phyloP scores from a whole-genome alignment of 352 stramenopile genomes.

The Globisporangium perplexum region DNA sequence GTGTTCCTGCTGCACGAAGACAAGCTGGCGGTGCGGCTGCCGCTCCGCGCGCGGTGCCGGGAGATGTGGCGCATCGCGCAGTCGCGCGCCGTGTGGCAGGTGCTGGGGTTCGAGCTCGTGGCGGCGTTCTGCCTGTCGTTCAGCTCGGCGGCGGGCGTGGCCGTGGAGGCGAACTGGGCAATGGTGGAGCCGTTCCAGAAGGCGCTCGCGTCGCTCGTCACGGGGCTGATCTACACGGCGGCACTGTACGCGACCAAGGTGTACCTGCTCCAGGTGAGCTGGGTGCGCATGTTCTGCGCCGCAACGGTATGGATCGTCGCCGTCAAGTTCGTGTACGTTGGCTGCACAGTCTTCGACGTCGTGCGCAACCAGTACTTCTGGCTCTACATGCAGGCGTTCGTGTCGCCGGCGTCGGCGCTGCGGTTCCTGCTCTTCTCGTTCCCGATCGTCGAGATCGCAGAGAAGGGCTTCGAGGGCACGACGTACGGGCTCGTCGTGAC shows the following conservation, averaged over 20 bases:
- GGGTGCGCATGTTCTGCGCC: constrained; percentile 42
- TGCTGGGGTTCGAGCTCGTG: constrained; percentile 63
- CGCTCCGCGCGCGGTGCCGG: constrained; percentile 20
- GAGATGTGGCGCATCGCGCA: constrained; percentile 63
- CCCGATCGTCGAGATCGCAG: constrained; percentile 43
- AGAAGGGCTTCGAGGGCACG: constrained; percentile 22
- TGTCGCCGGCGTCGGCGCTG: constrained; percentile 40
- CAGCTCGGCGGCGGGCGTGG: constrained; percentile 32
- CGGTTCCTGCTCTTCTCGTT: constrained; percentile 50
- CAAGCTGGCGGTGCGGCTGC: constrained; percentile 17
- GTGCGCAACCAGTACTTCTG: constrained; percentile 64
- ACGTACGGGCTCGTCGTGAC: constrained; percentile 38
- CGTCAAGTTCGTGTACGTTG: constrained; percentile 35
- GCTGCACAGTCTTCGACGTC: constrained; percentile 51
- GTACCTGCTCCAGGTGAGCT: constrained; percentile 50
- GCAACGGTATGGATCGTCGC: constrained; percentile 47
- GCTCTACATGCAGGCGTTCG: constrained; percentile 54
- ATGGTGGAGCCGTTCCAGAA: constrained; percentile 44
- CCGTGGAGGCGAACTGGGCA: constrained; percentile 60
- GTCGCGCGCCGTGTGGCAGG: constrained; percentile 67
- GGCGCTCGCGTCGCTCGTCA: constrained; percentile 37
- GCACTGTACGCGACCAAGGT: constrained; percentile 50
- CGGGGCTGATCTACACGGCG: constrained; percentile 42
- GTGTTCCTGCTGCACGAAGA: constrained; percentile 61
- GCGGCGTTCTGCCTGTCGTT: constrained; percentile 52